Conservation (phyloP, 495 filamentous ascomycete species). For the Penicillium egyptiacum region DNA sequence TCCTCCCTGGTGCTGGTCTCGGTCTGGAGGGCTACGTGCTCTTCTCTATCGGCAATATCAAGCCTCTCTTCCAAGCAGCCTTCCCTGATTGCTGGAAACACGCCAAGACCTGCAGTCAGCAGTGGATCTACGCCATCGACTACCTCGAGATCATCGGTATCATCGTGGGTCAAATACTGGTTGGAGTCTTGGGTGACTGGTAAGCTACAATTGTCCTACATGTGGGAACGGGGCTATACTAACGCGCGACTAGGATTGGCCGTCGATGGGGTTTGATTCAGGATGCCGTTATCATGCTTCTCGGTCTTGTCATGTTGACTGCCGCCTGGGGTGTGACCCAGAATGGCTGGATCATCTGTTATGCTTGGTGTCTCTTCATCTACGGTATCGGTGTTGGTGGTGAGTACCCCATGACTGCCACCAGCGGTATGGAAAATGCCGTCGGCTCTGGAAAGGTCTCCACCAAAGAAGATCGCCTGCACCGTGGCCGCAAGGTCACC, state of each 20-base stretch:
- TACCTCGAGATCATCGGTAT: constrained; percentile 89
- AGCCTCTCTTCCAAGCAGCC: constrained; percentile 66
- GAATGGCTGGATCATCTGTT: constrained; percentile 91
- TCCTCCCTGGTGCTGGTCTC: constrained; percentile 84
- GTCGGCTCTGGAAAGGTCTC: constrained; percentile 81
- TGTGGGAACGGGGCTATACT: background rate
- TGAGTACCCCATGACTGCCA: constrained; percentile 94
- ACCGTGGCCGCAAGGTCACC: constrained; percentile 90
- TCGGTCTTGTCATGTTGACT: constrained; percentile 83
- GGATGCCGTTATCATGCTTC: constrained; percentile 88
- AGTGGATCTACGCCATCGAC: constrained; percentile 74
- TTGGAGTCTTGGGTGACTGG: constrained; percentile 65
- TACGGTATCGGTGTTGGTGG: constrained; percentile 90
- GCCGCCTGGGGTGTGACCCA: constrained; percentile 80
- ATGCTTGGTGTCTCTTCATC: constrained; percentile 85
- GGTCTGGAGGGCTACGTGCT: constrained; percentile 89
- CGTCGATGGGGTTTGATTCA: constrained; percentile 91
- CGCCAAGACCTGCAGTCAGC: constrained; percentile 61
- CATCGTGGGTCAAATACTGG: constrained; percentile 78
- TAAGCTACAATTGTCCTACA: constrained; percentile 26
- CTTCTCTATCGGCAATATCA: constrained; percentile 89
- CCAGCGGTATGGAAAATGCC: constrained; percentile 91
- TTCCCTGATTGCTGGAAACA: constrained; percentile 75
- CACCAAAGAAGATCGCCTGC: constrained; percentile 83
- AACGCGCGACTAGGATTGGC: constrained; percentile 57